These are phyloP conservation scores for Citrus medica DNA, from an alignment of 345 rosid genomes.

Conservation along the genomic window DNA sequence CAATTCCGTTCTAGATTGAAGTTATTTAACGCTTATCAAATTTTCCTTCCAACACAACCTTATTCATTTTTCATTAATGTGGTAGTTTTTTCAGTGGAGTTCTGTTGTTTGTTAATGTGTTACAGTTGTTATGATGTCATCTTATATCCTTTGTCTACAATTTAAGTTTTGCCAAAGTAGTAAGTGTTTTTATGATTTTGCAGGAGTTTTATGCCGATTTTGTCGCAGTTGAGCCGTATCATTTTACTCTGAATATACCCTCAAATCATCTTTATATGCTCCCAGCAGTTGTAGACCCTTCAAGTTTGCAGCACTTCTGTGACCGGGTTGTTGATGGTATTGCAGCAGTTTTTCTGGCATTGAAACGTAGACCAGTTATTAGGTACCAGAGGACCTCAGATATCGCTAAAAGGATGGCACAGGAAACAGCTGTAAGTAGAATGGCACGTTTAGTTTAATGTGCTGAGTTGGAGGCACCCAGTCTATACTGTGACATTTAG, in stretches of 20 bases:
- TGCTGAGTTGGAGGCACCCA: slow-evolving; percentile 4
- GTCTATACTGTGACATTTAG: neutral
- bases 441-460: neutral
- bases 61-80: neutral
- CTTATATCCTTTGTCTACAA: neutral
- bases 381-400: slow-evolving; percentile 95
- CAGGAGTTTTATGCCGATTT: slow-evolving; percentile 98
- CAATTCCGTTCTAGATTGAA: neutral
- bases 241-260: slow-evolving; percentile 80
- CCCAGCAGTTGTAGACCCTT: slow-evolving; percentile 95
- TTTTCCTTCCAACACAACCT: neutral
- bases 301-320: slow-evolving; percentile 78
- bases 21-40: neutral
- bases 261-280: slow-evolving; percentile 86
- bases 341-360: slow-evolving; percentile 75
- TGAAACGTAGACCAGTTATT: slow-evolving; percentile 91
- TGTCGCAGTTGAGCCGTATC: slow-evolving; percentile 80
- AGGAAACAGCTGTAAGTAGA: slow-evolving; percentile 82
- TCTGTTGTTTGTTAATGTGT: neutral
- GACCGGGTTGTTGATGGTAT: slow-evolving; percentile 89
- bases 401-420: slow-evolving; percentile 92
- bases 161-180: neutral
- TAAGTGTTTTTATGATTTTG: slow-evolving; percentile 30
- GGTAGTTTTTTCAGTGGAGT: neutral
- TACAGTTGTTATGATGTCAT: neutral